These are phyloP conservation scores for Hordeum pubiflorum DNA, from an alignment of 202 grass and related monocot genomes.

Conservation along the genomic window DNA sequence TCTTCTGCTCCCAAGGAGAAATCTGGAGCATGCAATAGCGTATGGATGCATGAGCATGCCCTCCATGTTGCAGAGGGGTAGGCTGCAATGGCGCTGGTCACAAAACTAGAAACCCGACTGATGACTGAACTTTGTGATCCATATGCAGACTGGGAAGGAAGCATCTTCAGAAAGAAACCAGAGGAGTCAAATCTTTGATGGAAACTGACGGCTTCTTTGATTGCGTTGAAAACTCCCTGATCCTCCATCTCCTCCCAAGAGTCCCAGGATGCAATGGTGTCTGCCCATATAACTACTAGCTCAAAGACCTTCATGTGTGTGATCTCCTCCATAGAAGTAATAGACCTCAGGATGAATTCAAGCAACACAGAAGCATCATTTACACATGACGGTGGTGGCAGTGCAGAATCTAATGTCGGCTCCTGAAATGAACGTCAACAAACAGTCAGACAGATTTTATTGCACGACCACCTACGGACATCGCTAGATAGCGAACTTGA, in stretches of 20 bases:
- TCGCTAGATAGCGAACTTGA: background rate
- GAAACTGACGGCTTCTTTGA: conserved; percentile 70
- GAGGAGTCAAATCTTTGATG: conserved; percentile 46
- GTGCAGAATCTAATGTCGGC: conserved; percentile 27
- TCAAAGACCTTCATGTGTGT: conserved; percentile 56
- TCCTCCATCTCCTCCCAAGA: conserved; percentile 87
- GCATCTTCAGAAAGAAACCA: conserved; percentile 46
- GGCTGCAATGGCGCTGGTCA: conserved; percentile 52
- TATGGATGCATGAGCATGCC: conserved; percentile 75
- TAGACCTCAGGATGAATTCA: conserved; percentile 57
- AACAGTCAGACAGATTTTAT: background rate
- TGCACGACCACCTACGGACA: background rate
- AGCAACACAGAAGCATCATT: conserved; percentile 74
- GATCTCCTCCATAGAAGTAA: conserved; percentile 44
- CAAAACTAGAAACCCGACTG: conserved; percentile 55
- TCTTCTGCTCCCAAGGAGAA: conserved; percentile 37
- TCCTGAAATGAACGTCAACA: conserved; percentile 30
- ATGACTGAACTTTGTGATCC: conserved; percentile 45
- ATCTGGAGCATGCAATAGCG: conserved; percentile 51
- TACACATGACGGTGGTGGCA: conserved; percentile 66
- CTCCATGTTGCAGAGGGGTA: conserved; percentile 78
- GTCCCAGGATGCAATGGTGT: conserved; percentile 56
- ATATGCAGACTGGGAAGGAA: conserved; percentile 28
- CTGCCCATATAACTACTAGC: conserved; percentile 62
- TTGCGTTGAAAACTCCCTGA: conserved; percentile 64